Evolutionary conservation across 352 stramenopile genomes (phyloP).

Genomic region (Chrysophaeum taylorii): DNA sequence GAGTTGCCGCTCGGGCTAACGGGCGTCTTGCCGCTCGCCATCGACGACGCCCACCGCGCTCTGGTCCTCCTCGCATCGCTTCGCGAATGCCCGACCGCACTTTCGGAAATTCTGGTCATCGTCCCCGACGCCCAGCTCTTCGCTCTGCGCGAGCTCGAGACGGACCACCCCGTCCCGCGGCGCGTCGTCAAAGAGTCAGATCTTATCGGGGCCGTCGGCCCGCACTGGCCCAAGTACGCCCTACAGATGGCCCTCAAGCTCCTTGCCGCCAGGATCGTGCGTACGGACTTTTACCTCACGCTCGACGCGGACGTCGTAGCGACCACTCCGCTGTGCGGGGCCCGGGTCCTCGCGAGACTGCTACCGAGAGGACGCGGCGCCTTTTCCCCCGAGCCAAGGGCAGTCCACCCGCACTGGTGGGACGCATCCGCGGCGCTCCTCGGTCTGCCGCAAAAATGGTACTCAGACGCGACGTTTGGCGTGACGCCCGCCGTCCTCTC

Average conservation of each 20-base stretch:
- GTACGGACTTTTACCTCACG: constrained; percentile 21
- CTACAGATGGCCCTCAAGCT: constrained; percentile 26
- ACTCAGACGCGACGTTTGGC: background rate
- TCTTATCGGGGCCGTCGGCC: background rate
- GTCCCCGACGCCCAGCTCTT: constrained; percentile 9
- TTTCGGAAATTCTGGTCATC: constrained; percentile 1
- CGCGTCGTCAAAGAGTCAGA: background rate
- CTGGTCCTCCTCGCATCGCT: background rate
- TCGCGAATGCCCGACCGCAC: background rate
- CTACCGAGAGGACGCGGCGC: background rate
- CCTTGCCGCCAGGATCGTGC: background rate
- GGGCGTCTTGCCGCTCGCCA: background rate
- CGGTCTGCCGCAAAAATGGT: background rate
- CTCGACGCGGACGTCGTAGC: constrained; percentile 20
- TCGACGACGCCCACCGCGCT: constrained; percentile 3
- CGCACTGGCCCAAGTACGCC: constrained; percentile 19
- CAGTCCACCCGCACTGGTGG: constrained; percentile 12
- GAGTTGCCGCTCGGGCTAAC: too few relatives aligned
- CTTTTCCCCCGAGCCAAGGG: background rate
- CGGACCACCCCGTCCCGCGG: background rate
- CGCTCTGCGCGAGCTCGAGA: background rate
- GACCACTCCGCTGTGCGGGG: background rate
- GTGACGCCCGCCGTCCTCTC: constrained; percentile 22
- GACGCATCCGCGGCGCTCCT: background rate
- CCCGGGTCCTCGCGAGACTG: background rate